Base-by-base conservation (phyloP, 305 asterid species). In the Euphrasia arctica region DNA sequence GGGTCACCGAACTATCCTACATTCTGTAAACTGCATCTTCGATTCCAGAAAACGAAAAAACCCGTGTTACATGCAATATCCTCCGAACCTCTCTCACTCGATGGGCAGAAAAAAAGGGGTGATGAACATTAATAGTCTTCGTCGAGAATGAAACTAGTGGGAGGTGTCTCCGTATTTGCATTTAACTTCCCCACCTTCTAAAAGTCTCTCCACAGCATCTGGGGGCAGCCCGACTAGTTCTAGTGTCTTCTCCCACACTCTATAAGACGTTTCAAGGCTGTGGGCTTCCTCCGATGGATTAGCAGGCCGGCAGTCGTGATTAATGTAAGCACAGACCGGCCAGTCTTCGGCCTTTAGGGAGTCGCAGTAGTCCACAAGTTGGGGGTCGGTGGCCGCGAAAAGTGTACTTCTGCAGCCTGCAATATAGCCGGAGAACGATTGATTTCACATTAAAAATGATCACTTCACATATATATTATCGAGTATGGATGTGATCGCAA, bases 381-480 rank as follows among this genome's bases (percentile, higher is more conserved):
- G 97, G 58, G 96, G 95, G 69, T 93, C 96, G 5, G 97, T 93
- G 42, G 97, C 97, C 12, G 94, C 96, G 51, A 93, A 90, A 64
- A 93, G 87, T n/a, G 98, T 74, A 72, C 97, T 93, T 83, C 97
- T 83, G 48, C 96, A 84, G 62, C 97, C 97, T 93, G 90, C 76
- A 78, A 67, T 39, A 42, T 54, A 54, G 34, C 36, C 58, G 15
- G 34, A 4, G 5, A 54, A 18, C 2, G 6, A 6, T 6, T 39
- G 43, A 39, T 39, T 39, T 39, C 11, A 39, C 43, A 39, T 39
- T 39, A 39, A 39, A 39, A 39, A 39, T 39, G 43, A 39, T 39
- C 43, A 39, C 3, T 39, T 36, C 1, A 7, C 2, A 39, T 10
- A 8, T 39, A 39, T 39, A 39, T 39, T 39, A 2, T 8, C 8